Conservation (phyloP, 23 red algal species). For the Gracilaria domingensis region DNA sequence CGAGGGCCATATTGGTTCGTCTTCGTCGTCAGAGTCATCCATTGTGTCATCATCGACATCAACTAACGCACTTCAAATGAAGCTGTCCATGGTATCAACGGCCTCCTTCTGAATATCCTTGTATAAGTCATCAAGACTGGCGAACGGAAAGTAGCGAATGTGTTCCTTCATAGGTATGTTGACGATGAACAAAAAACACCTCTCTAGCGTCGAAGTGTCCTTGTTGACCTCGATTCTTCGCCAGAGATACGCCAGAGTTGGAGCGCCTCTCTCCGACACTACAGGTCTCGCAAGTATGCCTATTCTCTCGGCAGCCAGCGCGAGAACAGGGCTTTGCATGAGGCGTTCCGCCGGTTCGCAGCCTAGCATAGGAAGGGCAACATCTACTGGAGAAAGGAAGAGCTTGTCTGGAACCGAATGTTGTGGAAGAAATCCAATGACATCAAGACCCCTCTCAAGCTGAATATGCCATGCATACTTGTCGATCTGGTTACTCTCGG, state of each 20-base stretch:
- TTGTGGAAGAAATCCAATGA: slow-evolving; percentile 49
- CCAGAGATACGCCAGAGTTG: slow-evolving; percentile 47
- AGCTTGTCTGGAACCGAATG: slow-evolving; percentile 29
- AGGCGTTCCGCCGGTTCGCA: not conserved
- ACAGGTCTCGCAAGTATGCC: slow-evolving; percentile 60
- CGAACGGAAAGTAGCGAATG: slow-evolving; percentile 55
- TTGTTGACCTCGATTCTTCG: slow-evolving; percentile 37
- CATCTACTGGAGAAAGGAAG: slow-evolving; percentile 55
- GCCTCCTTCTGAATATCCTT: slow-evolving; percentile 18
- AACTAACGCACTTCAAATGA: slow-evolving; percentile 31
- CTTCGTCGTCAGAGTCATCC: slow-evolving; percentile 51
- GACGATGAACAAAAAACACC: slow-evolving; percentile 47
- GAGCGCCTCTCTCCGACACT: slow-evolving; percentile 15
- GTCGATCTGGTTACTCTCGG: slow-evolving; percentile 51
- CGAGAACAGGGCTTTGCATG: slow-evolving; percentile 50
- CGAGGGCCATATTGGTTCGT: slow-evolving; percentile 29
- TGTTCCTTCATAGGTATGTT: slow-evolving; percentile 68
- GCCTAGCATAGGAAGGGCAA: slow-evolving; percentile 37
- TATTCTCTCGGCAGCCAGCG: slow-evolving; percentile 52
- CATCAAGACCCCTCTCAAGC: slow-evolving; percentile 44
- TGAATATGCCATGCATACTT: slow-evolving; percentile 47
- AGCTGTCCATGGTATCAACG: slow-evolving; percentile 28
- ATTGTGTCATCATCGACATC: slow-evolving; percentile 1
- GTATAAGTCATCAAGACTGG: slow-evolving; percentile 23
- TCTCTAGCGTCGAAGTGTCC: not conserved